Evolutionary conservation across 768 basidiomycete species (phyloP), one percentile per base, ranked within the genome.

Genomic region (Rossbeevera mucosa): DNA sequence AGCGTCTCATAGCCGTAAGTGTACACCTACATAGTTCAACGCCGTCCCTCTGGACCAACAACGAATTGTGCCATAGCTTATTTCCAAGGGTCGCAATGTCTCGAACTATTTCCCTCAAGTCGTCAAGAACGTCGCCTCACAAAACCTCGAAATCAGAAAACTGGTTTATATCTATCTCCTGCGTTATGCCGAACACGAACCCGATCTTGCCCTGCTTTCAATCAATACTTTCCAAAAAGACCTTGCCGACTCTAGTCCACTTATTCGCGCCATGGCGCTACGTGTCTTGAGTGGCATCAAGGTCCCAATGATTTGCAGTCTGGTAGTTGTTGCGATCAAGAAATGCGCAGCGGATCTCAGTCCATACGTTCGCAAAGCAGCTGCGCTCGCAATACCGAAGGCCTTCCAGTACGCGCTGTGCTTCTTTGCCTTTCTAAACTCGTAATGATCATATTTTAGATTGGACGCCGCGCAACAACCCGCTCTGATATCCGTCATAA

Each of bases 201-300:
- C 96, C 13, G 96, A 98, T 69, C 84, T 98, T 44, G 90, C 95
- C 1, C 72, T 99, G 45, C 78, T 99, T 26, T 94, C 94, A 3
- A 95, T 99, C 75, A 99, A 99, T 72, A 95, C 95, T 1, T 97
- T 98, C 66, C 96, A 99, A 69, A 92, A 91, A 70, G 96, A 99
- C 71, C 76, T 99, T 26, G 83, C 86, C 4, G 96, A 98, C 63
- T 75, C 85, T 28, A 96, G 88, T 55, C 95, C 94, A 0, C 81
- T 96, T 61, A 97, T 98, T 53, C 85, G 96, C 20, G 93, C 94
- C 12, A 95, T 97, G 91, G 94, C 95, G 3, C 74, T 99, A 52
- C 80, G 94, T 22, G 94, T 98, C 2, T 77, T 99, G 40, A 90
- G 91, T 51, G 90, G 92, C 7, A 95, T 99, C 66, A 83, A 84